phyloP scores from a whole-genome alignment of 2,329 filamentous ascomycete genomes.

The Hypocreales sp. region DNA sequence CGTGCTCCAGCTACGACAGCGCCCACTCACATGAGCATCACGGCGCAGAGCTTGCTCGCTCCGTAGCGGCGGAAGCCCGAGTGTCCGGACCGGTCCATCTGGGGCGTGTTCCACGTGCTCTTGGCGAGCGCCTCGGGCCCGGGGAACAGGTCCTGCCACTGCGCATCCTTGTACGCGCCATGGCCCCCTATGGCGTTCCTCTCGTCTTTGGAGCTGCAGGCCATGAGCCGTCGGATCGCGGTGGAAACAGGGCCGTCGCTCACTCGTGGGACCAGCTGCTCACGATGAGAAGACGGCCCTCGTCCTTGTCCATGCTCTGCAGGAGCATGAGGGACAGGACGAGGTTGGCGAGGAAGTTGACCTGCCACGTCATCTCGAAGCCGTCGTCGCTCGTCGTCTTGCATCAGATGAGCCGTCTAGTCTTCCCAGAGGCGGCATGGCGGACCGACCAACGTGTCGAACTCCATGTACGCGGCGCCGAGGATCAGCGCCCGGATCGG shows the following conservation, averaged over 20 bases:
- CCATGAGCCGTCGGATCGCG: too few species aligned
- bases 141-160: conserved; percentile 13
- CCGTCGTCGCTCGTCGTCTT: conserved; percentile 14
- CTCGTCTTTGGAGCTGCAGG: conserved; percentile 11
- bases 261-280: conserved; percentile 20
- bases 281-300: conserved; percentile 13
- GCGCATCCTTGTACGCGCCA: conserved; percentile 8
- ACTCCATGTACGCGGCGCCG: conserved; percentile 15
- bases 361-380: conserved; percentile 16
- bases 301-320: conserved; percentile 14
- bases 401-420: not conserved
- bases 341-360: conserved; percentile 17
- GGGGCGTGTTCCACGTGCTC: conserved; percentile 16
- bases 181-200: conserved; percentile 9
- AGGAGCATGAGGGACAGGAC: conserved; percentile 14
- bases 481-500: conserved; percentile 23
- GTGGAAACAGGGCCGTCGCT: conserved; percentile 5
- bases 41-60: conserved; percentile 20
- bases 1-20: conserved; percentile 4
- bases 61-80: conserved; percentile 20
- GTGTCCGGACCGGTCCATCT: conserved; percentile 10
- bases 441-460: conserved; percentile 9
- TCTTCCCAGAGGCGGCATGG: too few species aligned
- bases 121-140: conserved; percentile 15
- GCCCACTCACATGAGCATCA: conserved; percentile 17